Evolutionary conservation across 139 green algal species (phyloP), one percentile per base, ranked within the genome.

Genomic region (Zygnema cylindricum): DNA sequence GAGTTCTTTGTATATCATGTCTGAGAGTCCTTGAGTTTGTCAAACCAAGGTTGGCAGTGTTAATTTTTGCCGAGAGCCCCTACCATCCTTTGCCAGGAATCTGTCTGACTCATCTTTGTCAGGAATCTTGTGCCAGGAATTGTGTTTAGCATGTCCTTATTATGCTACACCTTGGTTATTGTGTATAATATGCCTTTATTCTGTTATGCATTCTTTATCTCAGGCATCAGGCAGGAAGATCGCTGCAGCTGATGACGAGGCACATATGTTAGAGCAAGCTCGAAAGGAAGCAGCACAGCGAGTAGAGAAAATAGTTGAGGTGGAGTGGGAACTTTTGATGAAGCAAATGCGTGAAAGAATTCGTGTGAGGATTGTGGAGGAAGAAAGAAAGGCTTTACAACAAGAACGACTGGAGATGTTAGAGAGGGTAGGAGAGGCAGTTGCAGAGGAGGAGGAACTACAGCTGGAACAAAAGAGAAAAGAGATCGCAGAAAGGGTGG

Each of bases 281-380:
- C n/a, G 78, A 7, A 16, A 41, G 3, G 78, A 85, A 71, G 78
- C 30, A 30, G 78, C 78, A 38, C 35, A 36, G 1, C 78, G 78
- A 38, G 78, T 85, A 41, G 78, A 85, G 42, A 30, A 54, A 32
- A 23, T 32, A 36, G 78, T 81, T 35, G 78, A 85, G 78, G 22
- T 42, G 38, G 78, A 85, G 78, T 33, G n/a, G 32, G 76, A 83
- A 41, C 23, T 41, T 16, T 21, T 54, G 49, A 43, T 85, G 33
- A 85, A 54, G 41, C 33, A 78, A 0, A 85, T 85, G 36, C 1
- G 78, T 7, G 78, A 85, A 16, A 63, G 49, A 63, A 63, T 63
- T 16, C 49, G 49, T 16, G 16, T 63, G 49, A 63, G 49, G 16
- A 63, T 63, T 63, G 49, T 63, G 71, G 71, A 79, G 71, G 71